Base-by-base conservation (phyloP, 164 flowering plant genomes). In the Macadamia integrifolia region DNA sequence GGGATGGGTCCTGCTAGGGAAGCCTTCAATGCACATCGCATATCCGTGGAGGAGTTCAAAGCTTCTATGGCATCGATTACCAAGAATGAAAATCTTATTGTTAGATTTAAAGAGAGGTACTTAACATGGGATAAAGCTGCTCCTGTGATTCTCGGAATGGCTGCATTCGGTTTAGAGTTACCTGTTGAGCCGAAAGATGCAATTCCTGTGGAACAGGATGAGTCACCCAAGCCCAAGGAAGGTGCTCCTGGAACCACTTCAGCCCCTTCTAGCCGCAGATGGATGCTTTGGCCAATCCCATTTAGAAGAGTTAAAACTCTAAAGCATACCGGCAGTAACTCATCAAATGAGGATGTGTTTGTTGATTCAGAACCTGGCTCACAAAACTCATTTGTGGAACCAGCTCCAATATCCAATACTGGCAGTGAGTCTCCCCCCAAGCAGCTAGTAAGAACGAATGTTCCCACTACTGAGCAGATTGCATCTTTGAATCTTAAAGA, bases 221-320 rank as follows among this genome's bases (percentile, higher is more conserved):
- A 72, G 42, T 66, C 69, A 62, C 32, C 65, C 42, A 79, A 80
- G 68, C 55, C 68, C 35, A 66, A 58, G 58, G 84, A 74, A 53
- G 57, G 14, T 14, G 18, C 57, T 61, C 69, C 83, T 42, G 78
- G 48, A 15, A 42, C 72, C 23, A 23, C 23, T 62, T 66, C 93
- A 35, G 62, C 88, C 44, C 77, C 89, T 23, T 23, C 23, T 63
- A 82, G 92, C 15, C 87, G 97, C 5, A 79, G 91, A 75, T 94
- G 99, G 99, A 85, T 91, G 80, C 92, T 94, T 55, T 94, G 99
- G 99, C 87, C 90, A 14, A 88, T 81, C 61, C 87, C 98, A 31
- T 94, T 92, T 76, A 87, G 99, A 75, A 86, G 92, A 72, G 86
- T 80, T 49, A 94, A 85, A 75, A 84, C 93, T 12, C 77, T 94